These are phyloP conservation scores for Echeveria elegans DNA, from an alignment of 164 flowering plant genomes.

Conservation along the genomic window DNA sequence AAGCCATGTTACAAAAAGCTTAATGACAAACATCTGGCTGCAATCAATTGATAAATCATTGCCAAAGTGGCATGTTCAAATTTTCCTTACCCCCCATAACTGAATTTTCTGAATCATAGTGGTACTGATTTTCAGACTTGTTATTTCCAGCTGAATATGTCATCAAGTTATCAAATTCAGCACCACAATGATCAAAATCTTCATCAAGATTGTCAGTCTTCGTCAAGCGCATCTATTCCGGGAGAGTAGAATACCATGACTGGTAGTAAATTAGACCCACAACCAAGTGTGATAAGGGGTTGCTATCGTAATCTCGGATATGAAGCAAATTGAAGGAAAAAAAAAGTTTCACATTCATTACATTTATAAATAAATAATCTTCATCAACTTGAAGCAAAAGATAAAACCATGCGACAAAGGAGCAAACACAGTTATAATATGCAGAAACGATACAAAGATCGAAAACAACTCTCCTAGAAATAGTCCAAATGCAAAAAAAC, in stretches of 20 bases:
- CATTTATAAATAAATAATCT: neutral
- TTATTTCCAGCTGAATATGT: slow-evolving; percentile 20
- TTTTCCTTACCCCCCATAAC: slow-evolving; percentile 23
- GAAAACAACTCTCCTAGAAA: neutral
- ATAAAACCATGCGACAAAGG: neutral
- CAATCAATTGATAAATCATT: neutral
- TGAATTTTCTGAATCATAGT: slow-evolving; percentile 41
- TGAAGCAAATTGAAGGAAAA: slow-evolving; percentile 53
- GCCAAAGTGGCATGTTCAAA: slow-evolving; percentile 27
- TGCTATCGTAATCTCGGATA: slow-evolving; percentile 22
- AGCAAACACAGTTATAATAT: neutral
- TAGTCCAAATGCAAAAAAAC: too few relatives aligned
- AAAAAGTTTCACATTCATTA: neutral
- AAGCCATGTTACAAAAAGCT: neutral
- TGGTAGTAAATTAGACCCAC: slow-evolving; percentile 53
- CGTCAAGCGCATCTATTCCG: slow-evolving; percentile 37
- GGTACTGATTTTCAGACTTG: slow-evolving; percentile 12
- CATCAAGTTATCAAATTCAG: slow-evolving; percentile 9
- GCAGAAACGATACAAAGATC: neutral
- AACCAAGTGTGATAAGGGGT: slow-evolving; percentile 43
- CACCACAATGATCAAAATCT: slow-evolving; percentile 20
- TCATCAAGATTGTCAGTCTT: slow-evolving; percentile 15
- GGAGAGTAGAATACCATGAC: slow-evolving; percentile 53
- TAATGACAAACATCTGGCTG: too few relatives aligned
- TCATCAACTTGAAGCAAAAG: neutral